A percentile compares a stretch with the other conserved stretches of the same genome.
Evolutionary conservation across 768 basidiomycete species (phyloP).

Genomic region (Suillus subaureus): DNA sequence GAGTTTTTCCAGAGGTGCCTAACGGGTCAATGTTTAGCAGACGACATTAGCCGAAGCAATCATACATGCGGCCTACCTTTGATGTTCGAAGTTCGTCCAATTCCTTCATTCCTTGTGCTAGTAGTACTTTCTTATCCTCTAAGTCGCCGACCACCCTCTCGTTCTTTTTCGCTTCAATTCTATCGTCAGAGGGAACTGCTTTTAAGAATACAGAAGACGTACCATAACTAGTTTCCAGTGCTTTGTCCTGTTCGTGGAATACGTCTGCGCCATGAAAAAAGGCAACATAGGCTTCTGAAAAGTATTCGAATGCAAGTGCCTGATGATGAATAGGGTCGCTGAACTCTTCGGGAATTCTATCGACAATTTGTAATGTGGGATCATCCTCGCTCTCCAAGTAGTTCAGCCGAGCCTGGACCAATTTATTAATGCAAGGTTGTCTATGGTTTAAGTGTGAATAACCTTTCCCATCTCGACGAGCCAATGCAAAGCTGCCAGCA

Average conservation of each 20-base stretch:
- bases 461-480: constrained; percentile 86
- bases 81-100: constrained; percentile 60
- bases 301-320: constrained; percentile 78
- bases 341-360: constrained; percentile 71
- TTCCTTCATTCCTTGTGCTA: constrained; percentile 53
- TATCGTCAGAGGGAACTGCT: constrained; percentile 10
- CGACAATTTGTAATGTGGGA: constrained; percentile 65
- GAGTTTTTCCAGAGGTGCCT: constrained; percentile 68
- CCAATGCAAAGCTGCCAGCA: constrained; percentile 93
- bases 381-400: constrained; percentile 62
- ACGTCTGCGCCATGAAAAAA: constrained; percentile 72
- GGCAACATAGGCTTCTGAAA: constrained; percentile 61
- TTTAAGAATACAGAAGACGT: constrained; percentile 19
- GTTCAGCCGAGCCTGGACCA: constrained; percentile 33
- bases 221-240: constrained; percentile 81
- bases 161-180: constrained; percentile 62
- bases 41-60: neutral
- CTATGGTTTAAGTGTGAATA: constrained; percentile 20
- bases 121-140: constrained; percentile 52
- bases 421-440: neutral
- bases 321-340: constrained; percentile 73
- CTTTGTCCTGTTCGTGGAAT: constrained; percentile 69
- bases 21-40: constrained; percentile 7
- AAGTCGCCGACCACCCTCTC: constrained; percentile 66
- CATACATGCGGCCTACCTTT: constrained; percentile 43